Evolutionary conservation across 768 basidiomycete species (phyloP).

Genomic region (Amanita thiersii): DNA sequence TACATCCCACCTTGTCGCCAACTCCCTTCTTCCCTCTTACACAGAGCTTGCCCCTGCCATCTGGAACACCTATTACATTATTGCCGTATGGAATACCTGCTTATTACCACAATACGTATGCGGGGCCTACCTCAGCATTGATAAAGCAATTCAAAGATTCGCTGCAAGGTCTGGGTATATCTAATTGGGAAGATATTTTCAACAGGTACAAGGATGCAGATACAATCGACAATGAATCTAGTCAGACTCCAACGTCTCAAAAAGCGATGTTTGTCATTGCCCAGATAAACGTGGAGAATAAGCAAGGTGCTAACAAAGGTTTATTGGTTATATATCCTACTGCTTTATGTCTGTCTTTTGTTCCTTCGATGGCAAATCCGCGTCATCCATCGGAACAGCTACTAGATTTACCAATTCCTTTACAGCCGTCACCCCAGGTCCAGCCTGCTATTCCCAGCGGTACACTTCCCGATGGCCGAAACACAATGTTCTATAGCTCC

Average conservation of each 20-base stretch:
- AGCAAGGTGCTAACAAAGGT: conserved; percentile 76
- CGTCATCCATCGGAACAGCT: conserved; percentile 40
- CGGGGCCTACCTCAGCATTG: conserved; percentile 56
- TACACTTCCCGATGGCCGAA: too few relatives aligned
- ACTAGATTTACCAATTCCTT: conserved; percentile 56
- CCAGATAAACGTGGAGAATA: conserved; percentile 70
- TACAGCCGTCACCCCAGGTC: conserved; percentile 44
- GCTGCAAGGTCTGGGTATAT: conserved; percentile 54
- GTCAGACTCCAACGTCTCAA: not conserved
- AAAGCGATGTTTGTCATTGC: conserved; percentile 46
- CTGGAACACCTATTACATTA: conserved; percentile 62
- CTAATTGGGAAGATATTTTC: conserved; percentile 35
- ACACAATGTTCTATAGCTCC: conserved; percentile 6
- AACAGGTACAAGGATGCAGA: not conserved
- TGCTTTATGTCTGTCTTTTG: conserved; percentile 43
- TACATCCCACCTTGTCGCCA: conserved; percentile 54
- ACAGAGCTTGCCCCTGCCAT: conserved; percentile 31
- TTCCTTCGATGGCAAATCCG: conserved; percentile 23
- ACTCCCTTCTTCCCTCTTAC: conserved; percentile 52
- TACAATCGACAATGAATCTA: not conserved
- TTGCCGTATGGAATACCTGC: conserved; percentile 69
- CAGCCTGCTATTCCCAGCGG: conserved; percentile 24
- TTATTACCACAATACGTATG: conserved; percentile 63
- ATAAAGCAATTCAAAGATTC: conserved; percentile 56
- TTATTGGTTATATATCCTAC: conserved; percentile 67